Evolutionary conservation across 345 rosid species (phyloP), one percentile per base, ranked within the genome.

Genomic region (Pugionium cornutum): DNA sequence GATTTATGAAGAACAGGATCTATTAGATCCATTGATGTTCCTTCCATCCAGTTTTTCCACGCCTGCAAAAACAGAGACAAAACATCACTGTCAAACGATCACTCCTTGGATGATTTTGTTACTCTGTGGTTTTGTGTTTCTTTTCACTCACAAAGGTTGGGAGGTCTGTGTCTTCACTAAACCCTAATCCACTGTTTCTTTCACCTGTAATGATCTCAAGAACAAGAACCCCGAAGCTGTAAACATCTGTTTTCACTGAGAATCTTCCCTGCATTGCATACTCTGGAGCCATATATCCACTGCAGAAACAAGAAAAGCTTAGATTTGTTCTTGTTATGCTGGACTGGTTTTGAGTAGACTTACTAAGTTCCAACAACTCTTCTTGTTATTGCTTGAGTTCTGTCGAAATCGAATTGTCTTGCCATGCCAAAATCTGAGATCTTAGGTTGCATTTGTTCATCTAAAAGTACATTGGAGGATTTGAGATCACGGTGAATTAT

Each of bases 11-110:
- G 4, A 36, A 7, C 25, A 70, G 45, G 6, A 51, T 78, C 71
- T 3, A 78, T 26, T 32, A 78, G 9, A 28, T 78, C 78, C 52
- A 55, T 34, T 52, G 46, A 31, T 53, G 63, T 74, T 8, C 42
- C 71, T 58, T 69, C 77, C 36, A 41, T 58, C 81, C 83, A 80
- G 9, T 73, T 36, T 33, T 28, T 68, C 82, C 80, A 79, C 52
- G 78, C 83, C 83, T 82, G 56, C 41, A 75, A 64, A 26, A 9
- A 44, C 5, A 39, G 28, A 52, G 33, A 9, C 28, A 41, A 40
- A 49, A 50, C 44, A 39, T 39, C 35, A 54, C 29, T 18, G 18
- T 66, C 9, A 30, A 11, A 2, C 2, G 39, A 50, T 41, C 57
- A 68, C 6, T 48, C 2, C 1, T 60, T 69, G 27, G 18, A 18